A percentile compares a stretch with the other conserved stretches of the same genome.
phyloP scores from a whole-genome alignment of 2,329 filamentous ascomycete species.

The Penicillium sp. region DNA sequence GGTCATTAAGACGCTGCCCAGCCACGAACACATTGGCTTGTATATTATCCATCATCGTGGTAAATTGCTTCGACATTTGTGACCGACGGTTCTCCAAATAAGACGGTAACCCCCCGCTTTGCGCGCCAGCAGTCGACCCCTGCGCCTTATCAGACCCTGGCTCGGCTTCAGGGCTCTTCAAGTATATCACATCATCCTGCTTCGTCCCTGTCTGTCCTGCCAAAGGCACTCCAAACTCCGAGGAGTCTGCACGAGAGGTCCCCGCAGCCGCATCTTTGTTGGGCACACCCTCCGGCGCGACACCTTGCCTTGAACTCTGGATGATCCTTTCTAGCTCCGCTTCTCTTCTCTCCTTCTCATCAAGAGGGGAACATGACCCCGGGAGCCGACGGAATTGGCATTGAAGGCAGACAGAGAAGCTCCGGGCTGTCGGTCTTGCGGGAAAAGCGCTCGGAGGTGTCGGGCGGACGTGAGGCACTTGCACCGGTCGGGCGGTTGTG shows the following conservation, averaged over 20 bases:
- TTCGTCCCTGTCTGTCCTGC: constrained; percentile 7
- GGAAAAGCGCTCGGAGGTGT: constrained; percentile 25
- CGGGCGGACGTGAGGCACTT: constrained; percentile 26
- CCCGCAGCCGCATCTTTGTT: constrained; percentile 25
- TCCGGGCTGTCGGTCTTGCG: constrained; percentile 26
- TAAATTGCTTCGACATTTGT: constrained; percentile 62
- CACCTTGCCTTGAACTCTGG: constrained; percentile 21
- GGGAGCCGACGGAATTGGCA: constrained; percentile 43
- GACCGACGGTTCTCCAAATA: constrained; percentile 53
- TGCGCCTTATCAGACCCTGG: constrained; percentile 9
- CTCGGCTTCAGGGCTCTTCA: constrained; percentile 7
- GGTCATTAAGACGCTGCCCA: constrained; percentile 85
- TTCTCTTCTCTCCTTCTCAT: constrained; percentile 25
- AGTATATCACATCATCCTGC: constrained; percentile 17
- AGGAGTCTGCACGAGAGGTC: constrained; percentile 13
- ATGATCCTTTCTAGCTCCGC: constrained; percentile 23
- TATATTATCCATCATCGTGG: constrained; percentile 80
- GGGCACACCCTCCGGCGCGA: constrained; percentile 18
- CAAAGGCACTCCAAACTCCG: constrained; percentile 11
- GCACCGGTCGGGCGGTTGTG: constrained; percentile 22
- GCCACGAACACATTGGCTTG: constrained; percentile 83
- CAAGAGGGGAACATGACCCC: constrained; percentile 24
- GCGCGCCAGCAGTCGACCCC: not conserved
- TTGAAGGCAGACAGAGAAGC: constrained; percentile 45
- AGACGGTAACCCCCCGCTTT: constrained; percentile 33